Percentiles rank a stretch among this genome's conserved stretches.
Conservation (phyloP, 1,139 yeast species). For the Kodamaea sp. region DNA sequence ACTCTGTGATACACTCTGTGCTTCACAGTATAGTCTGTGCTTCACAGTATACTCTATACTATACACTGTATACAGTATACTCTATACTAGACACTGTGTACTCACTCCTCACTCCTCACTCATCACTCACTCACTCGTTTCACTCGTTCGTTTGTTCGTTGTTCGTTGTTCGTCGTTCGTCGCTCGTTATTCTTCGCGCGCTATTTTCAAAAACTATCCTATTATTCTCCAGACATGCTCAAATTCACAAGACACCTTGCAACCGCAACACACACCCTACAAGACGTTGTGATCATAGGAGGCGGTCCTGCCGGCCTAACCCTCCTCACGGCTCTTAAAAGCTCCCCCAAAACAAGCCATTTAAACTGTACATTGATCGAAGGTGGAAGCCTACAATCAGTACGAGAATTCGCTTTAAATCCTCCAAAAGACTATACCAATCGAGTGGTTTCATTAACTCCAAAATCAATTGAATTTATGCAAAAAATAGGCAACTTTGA, state of each 20-base stretch:
- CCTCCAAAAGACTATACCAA: slow-evolving; percentile 70
- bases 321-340: slow-evolving; percentile 71
- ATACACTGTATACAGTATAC: too few species aligned
- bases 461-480: slow-evolving; percentile 67
- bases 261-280: slow-evolving; percentile 18
- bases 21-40: too few species aligned
- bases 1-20: too few species aligned
- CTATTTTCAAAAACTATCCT: too few species aligned
- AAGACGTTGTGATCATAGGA: slow-evolving; percentile 86
- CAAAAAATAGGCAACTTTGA: slow-evolving; percentile 72
- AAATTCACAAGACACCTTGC: neutral
- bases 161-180: too few species aligned
- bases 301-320: slow-evolving; percentile 98
- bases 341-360: slow-evolving; percentile 57
- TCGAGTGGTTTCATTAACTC: slow-evolving; percentile 83
- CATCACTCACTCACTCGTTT: too few species aligned
- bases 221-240: too few species aligned
- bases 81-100: neutral
- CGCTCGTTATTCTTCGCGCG: too few species aligned
- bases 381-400: slow-evolving; percentile 55
- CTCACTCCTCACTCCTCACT: neutral
- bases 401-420: slow-evolving; percentile 46
- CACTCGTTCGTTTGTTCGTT: too few species aligned
- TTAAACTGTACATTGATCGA: slow-evolving; percentile 71
- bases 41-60: too few species aligned